These are phyloP conservation scores for Phytophthora ramorum DNA, from an alignment of 352 stramenopile species.

Conservation along the genomic window DNA sequence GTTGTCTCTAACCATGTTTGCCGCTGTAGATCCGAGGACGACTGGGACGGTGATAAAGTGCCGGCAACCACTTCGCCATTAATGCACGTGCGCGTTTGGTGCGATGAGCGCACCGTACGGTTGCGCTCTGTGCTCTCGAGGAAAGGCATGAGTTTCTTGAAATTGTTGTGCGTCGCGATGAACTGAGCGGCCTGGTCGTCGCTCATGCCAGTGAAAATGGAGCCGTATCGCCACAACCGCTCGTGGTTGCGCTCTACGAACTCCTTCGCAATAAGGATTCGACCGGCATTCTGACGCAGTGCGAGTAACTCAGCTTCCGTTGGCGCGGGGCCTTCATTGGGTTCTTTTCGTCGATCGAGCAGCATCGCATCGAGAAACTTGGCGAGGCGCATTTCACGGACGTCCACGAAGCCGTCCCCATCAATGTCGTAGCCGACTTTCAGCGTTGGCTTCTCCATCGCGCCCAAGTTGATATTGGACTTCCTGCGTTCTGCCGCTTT, in stretches of 20 bases:
- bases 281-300: slow-evolving; percentile 61
- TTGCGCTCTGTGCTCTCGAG: slow-evolving; percentile 69
- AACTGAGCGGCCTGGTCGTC: slow-evolving; percentile 66
- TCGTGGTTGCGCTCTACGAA: slow-evolving; percentile 76
- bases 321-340: slow-evolving; percentile 12
- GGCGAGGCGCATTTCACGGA: slow-evolving; percentile 70
- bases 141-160: slow-evolving; percentile 68
- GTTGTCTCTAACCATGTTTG: slow-evolving; percentile 73
- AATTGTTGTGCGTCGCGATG: slow-evolving; percentile 72
- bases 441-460: slow-evolving; percentile 3
- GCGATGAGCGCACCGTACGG: slow-evolving; percentile 63
- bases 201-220: slow-evolving; percentile 69
- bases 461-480: slow-evolving; percentile 3
- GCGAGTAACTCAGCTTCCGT: slow-evolving; percentile 47
- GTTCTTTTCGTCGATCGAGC: slow-evolving; percentile 35
- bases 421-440: slow-evolving; percentile 67
- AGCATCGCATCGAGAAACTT: slow-evolving; percentile 72
- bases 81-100: slow-evolving; percentile 51
- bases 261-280: slow-evolving; percentile 70
- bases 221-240: slow-evolving; percentile 68
- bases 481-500: slow-evolving; percentile 17
- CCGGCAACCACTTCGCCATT: slow-evolving; percentile 13
- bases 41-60: neutral
- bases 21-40: slow-evolving; percentile 1
- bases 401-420: slow-evolving; percentile 66